Evolutionary conservation across 2,329 filamentous ascomycete genomes (phyloP).

Genomic region (Neonectria magnoliae): DNA sequence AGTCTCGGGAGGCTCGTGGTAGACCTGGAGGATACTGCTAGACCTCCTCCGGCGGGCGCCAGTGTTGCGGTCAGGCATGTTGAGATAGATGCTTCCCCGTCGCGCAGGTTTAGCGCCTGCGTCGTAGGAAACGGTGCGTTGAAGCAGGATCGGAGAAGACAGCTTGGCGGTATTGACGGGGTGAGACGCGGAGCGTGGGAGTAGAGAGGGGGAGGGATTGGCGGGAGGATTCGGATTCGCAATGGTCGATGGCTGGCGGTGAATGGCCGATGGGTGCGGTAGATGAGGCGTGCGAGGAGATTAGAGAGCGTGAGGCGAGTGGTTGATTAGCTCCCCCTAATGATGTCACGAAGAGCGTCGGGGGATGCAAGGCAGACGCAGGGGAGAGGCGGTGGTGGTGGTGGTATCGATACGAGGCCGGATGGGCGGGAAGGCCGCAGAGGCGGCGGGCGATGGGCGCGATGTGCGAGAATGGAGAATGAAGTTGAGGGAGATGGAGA

Average conservation of each 20-base stretch:
- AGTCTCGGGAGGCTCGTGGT: conserved; percentile 95
- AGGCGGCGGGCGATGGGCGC: conserved; percentile 17
- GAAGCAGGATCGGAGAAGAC: conserved; percentile 88
- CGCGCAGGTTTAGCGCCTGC: conserved; percentile 77
- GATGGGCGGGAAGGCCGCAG: conserved; percentile 25
- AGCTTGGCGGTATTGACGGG: conserved; percentile 86
- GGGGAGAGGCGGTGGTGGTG: conserved; percentile 11
- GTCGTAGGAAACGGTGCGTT: conserved; percentile 92
- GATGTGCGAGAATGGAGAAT: conserved; percentile 18
- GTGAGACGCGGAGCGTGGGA: conserved; percentile 29
- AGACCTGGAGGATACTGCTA: conserved; percentile 91
- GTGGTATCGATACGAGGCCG: conserved; percentile 33
- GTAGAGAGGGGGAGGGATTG: conserved; percentile 15
- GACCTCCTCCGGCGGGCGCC: conserved; percentile 85
- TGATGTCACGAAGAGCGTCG: conserved; percentile 42
- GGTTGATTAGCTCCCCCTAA: conserved; percentile 38
- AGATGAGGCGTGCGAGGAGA: conserved; percentile 20
- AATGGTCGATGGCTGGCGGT: conserved; percentile 14
- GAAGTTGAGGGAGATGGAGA: conserved; percentile 28
- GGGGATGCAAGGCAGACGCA: conserved; percentile 33
- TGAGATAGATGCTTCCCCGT: conserved; percentile 68
- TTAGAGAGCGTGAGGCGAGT: conserved; percentile 16
- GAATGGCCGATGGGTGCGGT: conserved; percentile 18
- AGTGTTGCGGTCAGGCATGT: conserved; percentile 66
- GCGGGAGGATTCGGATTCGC: conserved; percentile 20